Conservation (phyloP, 345 rosid genomes). For the Murraya paniculata region DNA sequence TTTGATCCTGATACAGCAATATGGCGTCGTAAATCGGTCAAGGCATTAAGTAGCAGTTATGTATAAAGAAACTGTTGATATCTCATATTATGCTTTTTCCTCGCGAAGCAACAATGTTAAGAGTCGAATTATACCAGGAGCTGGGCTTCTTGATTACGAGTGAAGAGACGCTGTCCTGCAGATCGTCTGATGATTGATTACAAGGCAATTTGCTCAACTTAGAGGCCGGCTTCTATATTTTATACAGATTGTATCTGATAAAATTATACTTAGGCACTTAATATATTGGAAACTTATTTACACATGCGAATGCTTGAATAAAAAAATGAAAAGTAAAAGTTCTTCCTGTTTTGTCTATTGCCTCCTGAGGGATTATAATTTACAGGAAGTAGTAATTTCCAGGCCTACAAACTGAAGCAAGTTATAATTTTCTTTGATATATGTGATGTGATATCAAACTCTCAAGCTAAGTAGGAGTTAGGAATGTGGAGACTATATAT, state of each 20-base stretch:
- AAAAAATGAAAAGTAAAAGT: neutral
- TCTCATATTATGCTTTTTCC: neutral
- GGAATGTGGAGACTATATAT: neutral
- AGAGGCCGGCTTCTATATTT: neutral
- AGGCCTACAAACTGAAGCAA: neutral
- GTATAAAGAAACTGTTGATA: neutral
- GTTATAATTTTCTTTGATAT: neutral
- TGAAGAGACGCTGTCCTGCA: neutral
- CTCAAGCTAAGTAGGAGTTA: neutral
- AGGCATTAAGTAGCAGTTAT: conserved; percentile 37
- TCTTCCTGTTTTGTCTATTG: neutral
- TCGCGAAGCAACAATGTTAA: neutral
- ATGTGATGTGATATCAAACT: neutral
- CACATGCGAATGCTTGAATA: neutral
- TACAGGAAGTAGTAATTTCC: neutral
- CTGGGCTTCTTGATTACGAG: neutral
- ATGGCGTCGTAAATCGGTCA: conserved; percentile 69
- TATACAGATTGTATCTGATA: neutral
- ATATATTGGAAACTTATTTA: neutral
- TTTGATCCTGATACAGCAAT: conserved; percentile 71
- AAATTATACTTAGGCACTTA: neutral
- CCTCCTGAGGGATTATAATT: too few relatives aligned
- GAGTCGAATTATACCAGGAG: neutral
- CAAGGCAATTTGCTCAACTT: neutral
- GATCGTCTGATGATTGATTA: neutral